Evolutionary conservation across 2,329 filamentous ascomycete species (phyloP).

Genomic region (Penicillium palitans): DNA sequence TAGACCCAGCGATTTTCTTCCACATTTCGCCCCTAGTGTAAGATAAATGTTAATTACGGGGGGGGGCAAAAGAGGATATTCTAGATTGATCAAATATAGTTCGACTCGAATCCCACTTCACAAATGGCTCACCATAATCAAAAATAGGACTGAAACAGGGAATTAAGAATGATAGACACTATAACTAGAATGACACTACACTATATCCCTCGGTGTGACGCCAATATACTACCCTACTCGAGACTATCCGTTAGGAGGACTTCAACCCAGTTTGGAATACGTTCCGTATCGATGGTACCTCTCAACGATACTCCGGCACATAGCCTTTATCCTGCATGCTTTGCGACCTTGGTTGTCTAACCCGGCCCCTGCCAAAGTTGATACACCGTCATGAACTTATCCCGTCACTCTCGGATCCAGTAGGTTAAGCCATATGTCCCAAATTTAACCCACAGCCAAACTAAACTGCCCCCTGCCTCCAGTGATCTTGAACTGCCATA

Average conservation of each 20-base stretch:
- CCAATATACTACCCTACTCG: not conserved
- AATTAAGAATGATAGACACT: not conserved
- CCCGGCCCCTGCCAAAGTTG: accelerated
- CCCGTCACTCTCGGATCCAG: not conserved
- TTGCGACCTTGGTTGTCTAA: not conserved
- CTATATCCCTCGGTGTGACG: not conserved
- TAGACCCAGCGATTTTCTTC: too few relatives aligned
- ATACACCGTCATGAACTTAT: not conserved
- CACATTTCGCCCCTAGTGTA: too few relatives aligned
- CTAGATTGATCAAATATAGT: too few relatives aligned
- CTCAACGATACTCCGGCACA: not conserved
- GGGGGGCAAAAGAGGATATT: too few relatives aligned
- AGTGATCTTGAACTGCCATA: not conserved
- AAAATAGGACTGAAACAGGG: accelerated
- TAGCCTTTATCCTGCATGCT: not conserved
- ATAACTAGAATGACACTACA: not conserved
- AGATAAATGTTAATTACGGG: too few relatives aligned
- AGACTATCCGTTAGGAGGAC: not conserved
- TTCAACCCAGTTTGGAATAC: not conserved
- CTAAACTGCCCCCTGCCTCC: not conserved
- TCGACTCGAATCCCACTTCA: too few relatives aligned
- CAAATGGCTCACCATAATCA: too few relatives aligned
- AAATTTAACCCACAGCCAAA: not conserved
- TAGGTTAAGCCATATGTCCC: not conserved
- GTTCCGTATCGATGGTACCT: not conserved